A percentile compares a stretch with the other conserved stretches of the same genome.
Evolutionary conservation across 2,329 filamentous ascomycete species (phyloP).

Genomic region (Aspergillus spinulosporus): DNA sequence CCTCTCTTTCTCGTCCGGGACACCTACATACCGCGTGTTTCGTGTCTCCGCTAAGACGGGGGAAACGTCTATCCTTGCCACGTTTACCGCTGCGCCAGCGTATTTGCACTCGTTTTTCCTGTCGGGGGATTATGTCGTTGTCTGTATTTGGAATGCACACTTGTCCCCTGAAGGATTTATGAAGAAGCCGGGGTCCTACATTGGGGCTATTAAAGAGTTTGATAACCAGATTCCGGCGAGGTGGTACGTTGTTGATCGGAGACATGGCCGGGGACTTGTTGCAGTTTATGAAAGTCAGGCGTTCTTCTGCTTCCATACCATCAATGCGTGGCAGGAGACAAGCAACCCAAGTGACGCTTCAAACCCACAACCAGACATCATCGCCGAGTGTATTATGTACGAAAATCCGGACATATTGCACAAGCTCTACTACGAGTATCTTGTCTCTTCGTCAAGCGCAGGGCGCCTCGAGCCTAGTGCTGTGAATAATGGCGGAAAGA

Average conservation of each 20-base stretch:
- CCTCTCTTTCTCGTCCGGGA: conserved; percentile 58
- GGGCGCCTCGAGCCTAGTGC: conserved; percentile 32
- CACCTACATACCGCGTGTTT: conserved; percentile 70
- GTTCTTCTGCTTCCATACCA: conserved; percentile 76
- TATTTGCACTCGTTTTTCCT: conserved; percentile 86
- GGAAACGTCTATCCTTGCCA: conserved; percentile 69
- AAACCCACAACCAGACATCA: conserved; percentile 50
- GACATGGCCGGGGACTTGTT: conserved; percentile 61
- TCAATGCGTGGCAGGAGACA: conserved; percentile 72
- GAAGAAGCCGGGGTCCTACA: conserved; percentile 37
- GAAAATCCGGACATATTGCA: conserved; percentile 65
- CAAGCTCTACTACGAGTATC: conserved; percentile 68
- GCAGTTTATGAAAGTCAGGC: conserved; percentile 67
- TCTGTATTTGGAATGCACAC: conserved; percentile 71
- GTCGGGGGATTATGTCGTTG: conserved; percentile 67
- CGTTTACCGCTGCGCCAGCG: conserved; percentile 58
- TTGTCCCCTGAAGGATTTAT: conserved; percentile 49
- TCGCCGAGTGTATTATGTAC: conserved; percentile 67
- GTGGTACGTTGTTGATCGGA: conserved; percentile 75
- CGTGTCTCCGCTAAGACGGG: conserved; percentile 62
- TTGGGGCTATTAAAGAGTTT: conserved; percentile 67
- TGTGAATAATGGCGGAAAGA: conserved; percentile 21
- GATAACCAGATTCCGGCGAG: conserved; percentile 56
- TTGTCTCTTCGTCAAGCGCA: conserved; percentile 58
- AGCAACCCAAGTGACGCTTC: conserved; percentile 31